Evolutionary conservation across 768 basidiomycete species (phyloP), one percentile per base, ranked within the genome.

Genomic region (Phlebiopsis flavidoalba): DNA sequence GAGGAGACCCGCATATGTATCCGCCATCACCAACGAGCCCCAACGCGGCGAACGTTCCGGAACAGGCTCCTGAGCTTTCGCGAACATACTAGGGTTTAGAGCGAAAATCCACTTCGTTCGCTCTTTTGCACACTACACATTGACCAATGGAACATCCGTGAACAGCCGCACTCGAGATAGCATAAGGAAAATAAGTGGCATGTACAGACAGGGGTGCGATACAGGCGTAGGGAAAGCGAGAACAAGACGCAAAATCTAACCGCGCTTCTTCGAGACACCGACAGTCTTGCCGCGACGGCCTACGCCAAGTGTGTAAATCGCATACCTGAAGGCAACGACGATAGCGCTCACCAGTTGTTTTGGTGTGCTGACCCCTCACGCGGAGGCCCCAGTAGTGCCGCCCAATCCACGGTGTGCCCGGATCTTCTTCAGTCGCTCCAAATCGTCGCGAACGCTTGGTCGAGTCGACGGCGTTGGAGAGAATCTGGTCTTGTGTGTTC

Each of bases 351-450:
- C 94, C 95, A 57, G 96, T 98, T 57, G 96, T 98, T 83, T 98
- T 98, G 67, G 97, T 99, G 84, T 98, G 97, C 73, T 99, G 97
- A 70, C 97, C 97, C 68, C 97, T 83, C 58, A 98, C 97, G 71
- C 96, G 88, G 64, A 96, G 80, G 67, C 95, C 95, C 89, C 93
- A 92, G 83, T 82, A 92, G 74, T 95, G 93, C 74, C 93, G 81
- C n/a, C n/a, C 65, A 95, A 81, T 73, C 93, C 94, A 77, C 94
- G 88, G 74, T 99, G 96, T 49, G 94, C 91, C 66, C 95, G 87
- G 73, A 99, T 99, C 84, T 98, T 98, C 88, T 98, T 99, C 76
- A 99, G 77, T 59, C 97, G 83, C 82, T 99, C 97, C 64, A 99
- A 81, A 74, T 99, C 97, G 43, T 98, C 97, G 77, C 97, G 93